Base-by-base conservation (phyloP, 164 flowering plant species). In the Echeveria elegans region DNA sequence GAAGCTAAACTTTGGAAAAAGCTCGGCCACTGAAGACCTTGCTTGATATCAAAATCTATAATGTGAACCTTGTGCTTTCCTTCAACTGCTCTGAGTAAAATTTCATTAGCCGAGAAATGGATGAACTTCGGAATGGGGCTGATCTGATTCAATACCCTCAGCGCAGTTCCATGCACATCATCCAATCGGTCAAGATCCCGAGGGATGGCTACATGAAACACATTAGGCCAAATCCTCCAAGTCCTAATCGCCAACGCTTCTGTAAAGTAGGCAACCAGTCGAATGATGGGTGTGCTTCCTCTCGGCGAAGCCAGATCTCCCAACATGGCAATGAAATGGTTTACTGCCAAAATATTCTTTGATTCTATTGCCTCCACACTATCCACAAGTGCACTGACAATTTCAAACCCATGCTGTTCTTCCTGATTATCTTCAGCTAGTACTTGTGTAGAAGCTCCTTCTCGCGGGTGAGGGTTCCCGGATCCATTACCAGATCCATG, bases 1-100 rank as follows among this genome's bases (percentile, higher is more conserved):
- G 82, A 75, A 59, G 93, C 96, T 69, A 94, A 77, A 71, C 97
- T 89, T 74, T 94, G 97, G 69, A 91, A 86, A 67, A 94, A 72
- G 60, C 95, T 77, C 47, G 97, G 95, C 97, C 97, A 94, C 62
- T 94, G 99, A 32, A 94, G 90, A 34, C 99, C 99, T 79, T 89
- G 96, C 81, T 88, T 88, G 61, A 91, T 85, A 77, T 91, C 95
- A 12, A 94, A 94, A 76, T 94, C 99, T 40, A 94, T 89, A 47
- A 91, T 84, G 72, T 94, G 97, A 69, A 94, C 89, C 72, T 82
- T 78, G 62, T 85, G 92, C 72, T 91, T 87, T 45, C 96, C 99
- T 77, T 89, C 95, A 74, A 94, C 88, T 21, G 91, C 89, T 72
- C 92, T 81, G 74, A 91, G 66, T 62, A 91, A 21, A 67, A 91